Evolutionary conservation across 2,329 filamentous ascomycete species (phyloP), one percentile per base, ranked within the genome.

Genomic region (Tolypocladium paradoxum): DNA sequence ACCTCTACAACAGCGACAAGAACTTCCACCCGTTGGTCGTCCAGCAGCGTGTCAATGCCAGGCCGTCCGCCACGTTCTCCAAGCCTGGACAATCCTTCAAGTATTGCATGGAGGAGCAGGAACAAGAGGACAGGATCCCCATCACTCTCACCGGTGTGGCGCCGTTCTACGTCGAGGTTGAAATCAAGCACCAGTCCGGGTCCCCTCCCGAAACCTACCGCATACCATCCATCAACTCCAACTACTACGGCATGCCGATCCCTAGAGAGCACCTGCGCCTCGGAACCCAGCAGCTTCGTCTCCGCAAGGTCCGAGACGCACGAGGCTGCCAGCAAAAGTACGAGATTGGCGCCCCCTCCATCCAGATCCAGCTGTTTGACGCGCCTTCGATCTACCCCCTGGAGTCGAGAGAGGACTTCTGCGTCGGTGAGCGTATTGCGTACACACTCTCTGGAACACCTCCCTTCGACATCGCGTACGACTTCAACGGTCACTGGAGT

Each of bases 71-170:
- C 4, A 77, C 79, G 6, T 99, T 99, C 65, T 78, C 80, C 54
- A 88, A 88, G 59, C 89, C 91, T 3, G 91, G 91, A 18, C 93
- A 93, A 68, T 91, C 89, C 0, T 96, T 96, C 76, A 95, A 93
- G 66, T 96, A 92, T 70, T 99, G 93, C 72, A 86, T 90, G 67
- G 84, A 90, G 48, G 89, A 96, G 62, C 81, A 87, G 50, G 82
- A 83, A 52, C 82, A 84, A 34, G 89, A 95, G 62, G 91, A 99
- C 64, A 83, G 82, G 40, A 96, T 99, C 52, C 91, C 92, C 0
- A 86, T 99, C 55, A 84, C 81, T 2, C 77, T 99, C 20, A 87
- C 87, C 55, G 93, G 93, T 38, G 76, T 85, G 18, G 83, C 92
- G 7, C 93, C 93, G 0, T 99, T 99, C 73, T 85, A 85, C 48